Conservation (phyloP, 2,329 filamentous ascomycete species). For the Pestalotiopsis sp. region DNA sequence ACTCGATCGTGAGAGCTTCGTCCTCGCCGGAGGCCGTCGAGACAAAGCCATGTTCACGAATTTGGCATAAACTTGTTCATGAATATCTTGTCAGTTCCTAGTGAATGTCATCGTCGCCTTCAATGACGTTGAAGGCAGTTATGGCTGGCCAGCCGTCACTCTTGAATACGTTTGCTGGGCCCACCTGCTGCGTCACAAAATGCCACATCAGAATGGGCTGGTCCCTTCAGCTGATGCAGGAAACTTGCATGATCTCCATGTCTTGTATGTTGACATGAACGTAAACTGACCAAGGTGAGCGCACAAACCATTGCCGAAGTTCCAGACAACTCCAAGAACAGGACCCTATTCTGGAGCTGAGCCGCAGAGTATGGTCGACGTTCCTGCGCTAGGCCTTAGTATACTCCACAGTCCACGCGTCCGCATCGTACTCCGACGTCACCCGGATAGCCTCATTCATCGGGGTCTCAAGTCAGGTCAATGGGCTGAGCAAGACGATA, state of each 20-base stretch:
- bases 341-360: not conserved
- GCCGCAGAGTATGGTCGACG: not conserved
- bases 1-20: not conserved
- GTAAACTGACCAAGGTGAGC: not conserved
- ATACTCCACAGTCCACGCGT: slow-evolving; percentile 12
- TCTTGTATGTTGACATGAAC: not conserved
- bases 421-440: not conserved
- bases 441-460: not conserved
- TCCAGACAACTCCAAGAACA: not conserved
- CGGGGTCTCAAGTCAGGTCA: not conserved
- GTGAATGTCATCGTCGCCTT: not conserved
- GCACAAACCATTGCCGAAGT: not conserved
- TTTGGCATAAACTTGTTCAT: not conserved
- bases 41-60: not conserved
- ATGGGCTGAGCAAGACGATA: not conserved
- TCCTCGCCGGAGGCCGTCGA: not conserved
- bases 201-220: not conserved
- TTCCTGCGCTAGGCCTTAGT: not conserved
- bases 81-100: not conserved
- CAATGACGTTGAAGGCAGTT: not conserved
- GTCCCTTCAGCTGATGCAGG: not conserved
- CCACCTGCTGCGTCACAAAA: slow-evolving; percentile 4
- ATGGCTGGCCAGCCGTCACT: not conserved
- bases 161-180: not conserved
- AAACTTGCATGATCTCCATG: slow-evolving; percentile 2